A percentile compares a stretch with the other conserved stretches of the same genome.
These are phyloP conservation scores for Xylaria sp. DNA, from an alignment of 2,329 filamentous ascomycete genomes.

Conservation along the genomic window DNA sequence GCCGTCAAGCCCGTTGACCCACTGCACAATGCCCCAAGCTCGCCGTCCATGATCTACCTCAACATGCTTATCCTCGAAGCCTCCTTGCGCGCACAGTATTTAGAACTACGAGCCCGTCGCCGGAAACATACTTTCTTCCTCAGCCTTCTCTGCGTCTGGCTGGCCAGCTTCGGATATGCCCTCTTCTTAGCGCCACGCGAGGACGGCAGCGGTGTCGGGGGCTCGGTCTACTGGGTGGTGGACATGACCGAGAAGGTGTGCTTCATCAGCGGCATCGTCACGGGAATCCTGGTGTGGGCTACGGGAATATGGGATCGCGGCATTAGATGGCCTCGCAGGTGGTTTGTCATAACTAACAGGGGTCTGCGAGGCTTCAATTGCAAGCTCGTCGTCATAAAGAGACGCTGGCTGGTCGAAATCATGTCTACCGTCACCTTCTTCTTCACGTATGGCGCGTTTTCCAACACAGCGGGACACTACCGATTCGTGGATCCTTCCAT, in stretches of 20 bases:
- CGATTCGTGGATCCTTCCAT: constrained; percentile 74
- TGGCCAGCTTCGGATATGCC: constrained; percentile 82
- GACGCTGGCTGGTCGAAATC: constrained; percentile 80
- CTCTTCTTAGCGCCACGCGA: constrained; percentile 95
- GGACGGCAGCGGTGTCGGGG: constrained; percentile 88
- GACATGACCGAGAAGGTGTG: constrained; percentile 90
- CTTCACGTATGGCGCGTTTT: constrained; percentile 76
- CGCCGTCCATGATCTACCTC: constrained; percentile 94
- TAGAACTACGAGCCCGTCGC: constrained; percentile 84
- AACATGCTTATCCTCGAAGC: constrained; percentile 97
- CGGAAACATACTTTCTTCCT: constrained; percentile 95
- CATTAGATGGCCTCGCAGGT: constrained; percentile 89
- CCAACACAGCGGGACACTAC: constrained; percentile 71
- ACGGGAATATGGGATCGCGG: constrained; percentile 97
- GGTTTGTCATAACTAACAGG: constrained; percentile 87
- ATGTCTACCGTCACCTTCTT: constrained; percentile 76
- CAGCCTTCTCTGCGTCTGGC: constrained; percentile 79
- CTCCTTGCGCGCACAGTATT: constrained; percentile 88
- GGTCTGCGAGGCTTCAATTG: constrained; percentile 92
- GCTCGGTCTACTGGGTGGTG: constrained; percentile 94
- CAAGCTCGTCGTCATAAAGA: constrained; percentile 88
- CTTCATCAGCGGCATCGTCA: constrained; percentile 88
- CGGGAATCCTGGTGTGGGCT: constrained; percentile 85
- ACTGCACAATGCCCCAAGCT: constrained; percentile 81
- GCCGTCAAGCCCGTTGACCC: constrained; percentile 66